Conservation (phyloP, 2,329 filamentous ascomycete genomes). For the Xylariaceae sp. region DNA sequence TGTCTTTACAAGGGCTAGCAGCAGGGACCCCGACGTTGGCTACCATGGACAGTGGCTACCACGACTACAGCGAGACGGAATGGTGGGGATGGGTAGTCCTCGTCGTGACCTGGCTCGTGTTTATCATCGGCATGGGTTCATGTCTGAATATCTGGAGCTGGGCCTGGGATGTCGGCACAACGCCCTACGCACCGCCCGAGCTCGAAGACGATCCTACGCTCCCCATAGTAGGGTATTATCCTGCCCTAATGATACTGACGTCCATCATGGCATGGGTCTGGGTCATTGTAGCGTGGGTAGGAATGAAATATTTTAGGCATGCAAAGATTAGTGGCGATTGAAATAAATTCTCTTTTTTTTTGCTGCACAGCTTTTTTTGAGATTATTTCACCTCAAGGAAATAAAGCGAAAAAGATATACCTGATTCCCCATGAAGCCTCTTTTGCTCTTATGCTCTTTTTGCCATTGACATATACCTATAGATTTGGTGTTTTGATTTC, state of each 20-base stretch:
- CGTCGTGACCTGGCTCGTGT: constrained; percentile 87
- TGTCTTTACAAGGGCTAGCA: constrained; percentile 51
- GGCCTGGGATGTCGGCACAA: constrained; percentile 98
- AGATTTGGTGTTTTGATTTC: background rate
- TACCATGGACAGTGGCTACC: constrained; percentile 49
- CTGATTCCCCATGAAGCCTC: background rate
- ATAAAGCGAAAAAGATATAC: background rate
- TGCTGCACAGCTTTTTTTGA: too few relatives aligned
- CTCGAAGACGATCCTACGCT: constrained; percentile 90
- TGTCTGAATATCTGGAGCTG: constrained; percentile 95
- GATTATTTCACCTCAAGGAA: background rate
- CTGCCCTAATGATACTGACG: constrained; percentile 85
- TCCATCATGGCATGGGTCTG: constrained; percentile 98
- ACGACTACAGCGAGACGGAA: constrained; percentile 92
- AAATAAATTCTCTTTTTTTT: background rate
- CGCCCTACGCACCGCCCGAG: constrained; percentile 90
- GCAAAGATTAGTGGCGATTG: constrained; percentile 74
- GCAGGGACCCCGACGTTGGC: constrained; percentile 40
- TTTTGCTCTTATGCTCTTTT: background rate
- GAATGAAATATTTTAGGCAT: constrained; percentile 99
- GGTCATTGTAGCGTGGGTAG: constrained; percentile 95
- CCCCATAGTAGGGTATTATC: constrained; percentile 96
- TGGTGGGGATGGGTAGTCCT: constrained; percentile 98
- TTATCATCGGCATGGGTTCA: constrained; percentile 93
- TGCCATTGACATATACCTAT: background rate